Base-by-base conservation (phyloP, 306 rosid genomes). In the Carpinus viminea region DNA sequence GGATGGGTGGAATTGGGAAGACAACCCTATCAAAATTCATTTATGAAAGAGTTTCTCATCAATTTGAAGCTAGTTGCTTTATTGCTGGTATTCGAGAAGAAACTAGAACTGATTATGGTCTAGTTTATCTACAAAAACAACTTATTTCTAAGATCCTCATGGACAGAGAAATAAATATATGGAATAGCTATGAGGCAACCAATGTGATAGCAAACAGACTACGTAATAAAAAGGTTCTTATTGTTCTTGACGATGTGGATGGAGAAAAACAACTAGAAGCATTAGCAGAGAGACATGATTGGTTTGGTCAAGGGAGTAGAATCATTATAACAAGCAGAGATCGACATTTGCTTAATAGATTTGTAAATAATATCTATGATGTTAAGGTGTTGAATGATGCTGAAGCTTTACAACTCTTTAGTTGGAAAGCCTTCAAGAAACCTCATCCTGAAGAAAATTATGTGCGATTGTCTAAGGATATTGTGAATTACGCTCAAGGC, bases 361-460 rank as follows among this genome's bases (percentile, higher is more conserved):
- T 18, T 76, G 34, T 20, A 4, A 8, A 68, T 68, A 21, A 74
- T 68, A 50, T 17, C 18, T 76, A 81, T 18, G 84, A 81, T 53
- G 72, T 74, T 47, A 38, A 36, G 53, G 9, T n/a, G 52, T 53
- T 76, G 50, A 62, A 8, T 12, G 2, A 11, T 24, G 2, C 48
- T 61, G 81, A 81, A 28, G 61, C 84, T 28, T 43, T 76, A 51
- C 77, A 70, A 8, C 77, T 81, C 52, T 81, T 81, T 41, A 57
- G 48, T 76, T 26, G 72, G 26, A 64, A 76, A 26, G 80, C 84
- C 3, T 81, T 81, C 21, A 61, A 71, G 36, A 24, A 43, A 41
- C 41, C 43, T 0, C 38, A 55, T 7, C 74, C 59, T 7, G 15
- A 76, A 50, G 74, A 70, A 16, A 75, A 34, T 20, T 76, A n/a